Evolutionary conservation across 2,329 filamentous ascomycete species (phyloP).

Genomic region (Xylariaceae sp.): DNA sequence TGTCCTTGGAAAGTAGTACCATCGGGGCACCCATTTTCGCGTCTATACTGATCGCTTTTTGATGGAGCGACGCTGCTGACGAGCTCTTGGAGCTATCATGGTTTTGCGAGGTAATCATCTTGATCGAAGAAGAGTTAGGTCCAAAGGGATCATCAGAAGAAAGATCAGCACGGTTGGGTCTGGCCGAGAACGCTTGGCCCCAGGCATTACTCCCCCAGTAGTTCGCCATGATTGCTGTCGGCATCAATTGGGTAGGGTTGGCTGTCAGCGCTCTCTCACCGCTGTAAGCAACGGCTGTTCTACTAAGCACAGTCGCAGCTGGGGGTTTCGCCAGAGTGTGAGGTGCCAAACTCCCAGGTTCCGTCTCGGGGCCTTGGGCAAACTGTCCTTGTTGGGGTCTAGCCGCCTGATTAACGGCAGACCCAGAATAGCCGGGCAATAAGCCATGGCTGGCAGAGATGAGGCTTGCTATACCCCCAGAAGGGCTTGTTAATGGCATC

Average conservation of each 20-base stretch:
- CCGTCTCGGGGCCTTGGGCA: conserved; percentile 42
- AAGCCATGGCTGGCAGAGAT: conserved; percentile 81
- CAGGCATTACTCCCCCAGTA: conserved; percentile 89
- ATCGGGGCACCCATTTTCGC: conserved; percentile 30
- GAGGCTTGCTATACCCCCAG: conserved; percentile 72
- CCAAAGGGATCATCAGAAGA: conserved; percentile 37
- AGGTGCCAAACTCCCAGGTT: conserved; percentile 68
- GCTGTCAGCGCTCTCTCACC: conserved; percentile 67
- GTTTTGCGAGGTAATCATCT: conserved; percentile 29
- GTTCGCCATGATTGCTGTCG: conserved; percentile 84
- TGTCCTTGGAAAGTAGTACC: conserved; percentile 30
- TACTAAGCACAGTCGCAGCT: conserved; percentile 79
- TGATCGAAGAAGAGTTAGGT: conserved; percentile 35
- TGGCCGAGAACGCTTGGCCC: conserved; percentile 37
- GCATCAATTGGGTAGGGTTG: conserved; percentile 66
- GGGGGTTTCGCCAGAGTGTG: conserved; percentile 79
- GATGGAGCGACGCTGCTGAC: conserved; percentile 32
- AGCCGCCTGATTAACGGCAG: conserved; percentile 27
- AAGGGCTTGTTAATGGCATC: conserved; percentile 39
- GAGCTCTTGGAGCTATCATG: conserved; percentile 28
- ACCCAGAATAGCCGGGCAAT: conserved; percentile 56
- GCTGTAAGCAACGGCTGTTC: conserved; percentile 74
- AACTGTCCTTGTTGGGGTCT: conserved; percentile 32
- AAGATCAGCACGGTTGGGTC: conserved; percentile 21
- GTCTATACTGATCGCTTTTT: conserved; percentile 45